Evolutionary conservation across 2,329 filamentous ascomycete genomes (phyloP).

Genomic region (Salinomyces thailandicus): DNA sequence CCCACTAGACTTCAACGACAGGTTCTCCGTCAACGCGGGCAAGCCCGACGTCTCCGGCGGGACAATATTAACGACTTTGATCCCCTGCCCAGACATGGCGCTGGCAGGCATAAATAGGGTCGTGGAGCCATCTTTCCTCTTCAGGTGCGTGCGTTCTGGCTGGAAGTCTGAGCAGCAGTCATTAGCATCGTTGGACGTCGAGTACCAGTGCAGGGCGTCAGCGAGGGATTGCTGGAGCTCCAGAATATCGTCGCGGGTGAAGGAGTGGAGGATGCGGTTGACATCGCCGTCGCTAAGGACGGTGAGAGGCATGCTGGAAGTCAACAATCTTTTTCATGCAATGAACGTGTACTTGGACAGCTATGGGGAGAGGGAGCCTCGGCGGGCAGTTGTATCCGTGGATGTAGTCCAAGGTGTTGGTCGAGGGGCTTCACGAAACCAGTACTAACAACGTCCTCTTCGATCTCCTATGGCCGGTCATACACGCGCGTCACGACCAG

Average conservation of each 20-base stretch:
- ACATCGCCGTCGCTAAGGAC: conserved; percentile 49
- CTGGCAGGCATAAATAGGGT: conserved; percentile 60
- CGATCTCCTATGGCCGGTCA: too few species aligned
- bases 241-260: conserved; percentile 47
- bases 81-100: conserved; percentile 48
- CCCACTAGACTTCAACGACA: conserved; percentile 16
- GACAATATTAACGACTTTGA: conserved; percentile 53
- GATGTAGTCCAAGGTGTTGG: too few species aligned
- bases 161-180: conserved; percentile 52
- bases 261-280: conserved; percentile 43
- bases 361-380: too few species aligned
- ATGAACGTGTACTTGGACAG: too few species aligned
- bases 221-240: conserved; percentile 48
- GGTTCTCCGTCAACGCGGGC: conserved; percentile 16
- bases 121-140: conserved; percentile 49
- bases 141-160: conserved; percentile 50
- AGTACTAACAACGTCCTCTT: too few species aligned
- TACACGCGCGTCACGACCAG: too few species aligned
- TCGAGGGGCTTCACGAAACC: too few species aligned
- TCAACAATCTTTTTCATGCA: too few species aligned
- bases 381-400: too few species aligned
- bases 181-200: conserved; percentile 47
- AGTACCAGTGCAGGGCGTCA: conserved; percentile 54
- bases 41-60: conserved; percentile 22
- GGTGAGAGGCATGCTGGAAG: conserved; percentile 48